Conservation (phyloP, 2,329 filamentous ascomycete species). For the Fusarium paranaense region DNA sequence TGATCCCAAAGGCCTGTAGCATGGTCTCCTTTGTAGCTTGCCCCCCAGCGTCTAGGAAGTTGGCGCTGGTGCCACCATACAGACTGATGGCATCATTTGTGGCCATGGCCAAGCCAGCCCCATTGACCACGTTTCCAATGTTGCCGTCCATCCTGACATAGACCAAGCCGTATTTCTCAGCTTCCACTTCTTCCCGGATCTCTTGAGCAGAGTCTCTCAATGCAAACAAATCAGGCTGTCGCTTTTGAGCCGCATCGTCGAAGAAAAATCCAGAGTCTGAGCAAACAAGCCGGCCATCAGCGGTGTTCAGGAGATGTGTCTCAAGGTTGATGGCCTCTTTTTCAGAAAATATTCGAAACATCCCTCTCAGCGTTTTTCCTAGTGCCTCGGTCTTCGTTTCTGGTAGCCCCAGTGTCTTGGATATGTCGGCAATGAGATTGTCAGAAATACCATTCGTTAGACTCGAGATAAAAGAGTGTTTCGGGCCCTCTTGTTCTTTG, state of each 20-base stretch:
- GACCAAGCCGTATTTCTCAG: constrained; percentile 76
- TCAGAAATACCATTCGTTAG: constrained; percentile 31
- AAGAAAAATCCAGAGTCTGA: constrained; percentile 57
- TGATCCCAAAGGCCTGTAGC: constrained; percentile 78
- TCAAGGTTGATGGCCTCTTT: constrained; percentile 62
- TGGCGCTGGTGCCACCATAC: constrained; percentile 76
- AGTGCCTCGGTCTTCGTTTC: constrained; percentile 22
- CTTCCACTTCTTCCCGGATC: constrained; percentile 49
- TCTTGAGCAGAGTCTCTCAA: constrained; percentile 51
- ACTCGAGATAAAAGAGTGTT: too few species aligned
- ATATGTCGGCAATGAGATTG: constrained; percentile 31
- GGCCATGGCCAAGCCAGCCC: constrained; percentile 91
- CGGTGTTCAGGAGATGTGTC: constrained; percentile 50
- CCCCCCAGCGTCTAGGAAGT: constrained; percentile 91
- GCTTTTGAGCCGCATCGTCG: constrained; percentile 59
- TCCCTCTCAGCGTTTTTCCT: constrained; percentile 24
- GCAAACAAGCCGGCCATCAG: constrained; percentile 46
- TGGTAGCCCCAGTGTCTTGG: not conserved
- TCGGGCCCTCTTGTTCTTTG: too few species aligned
- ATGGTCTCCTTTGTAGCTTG: constrained; percentile 89
- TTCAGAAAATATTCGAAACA: constrained; percentile 55
- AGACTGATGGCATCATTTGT: constrained; percentile 82
- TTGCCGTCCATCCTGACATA: constrained; percentile 74
- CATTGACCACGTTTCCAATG: constrained; percentile 88
- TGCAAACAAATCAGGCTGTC: constrained; percentile 55